A percentile compares a stretch with the other conserved stretches of the same genome.
phyloP scores from a whole-genome alignment of 495 filamentous ascomycete species.

The Amorphotheca resinae region DNA sequence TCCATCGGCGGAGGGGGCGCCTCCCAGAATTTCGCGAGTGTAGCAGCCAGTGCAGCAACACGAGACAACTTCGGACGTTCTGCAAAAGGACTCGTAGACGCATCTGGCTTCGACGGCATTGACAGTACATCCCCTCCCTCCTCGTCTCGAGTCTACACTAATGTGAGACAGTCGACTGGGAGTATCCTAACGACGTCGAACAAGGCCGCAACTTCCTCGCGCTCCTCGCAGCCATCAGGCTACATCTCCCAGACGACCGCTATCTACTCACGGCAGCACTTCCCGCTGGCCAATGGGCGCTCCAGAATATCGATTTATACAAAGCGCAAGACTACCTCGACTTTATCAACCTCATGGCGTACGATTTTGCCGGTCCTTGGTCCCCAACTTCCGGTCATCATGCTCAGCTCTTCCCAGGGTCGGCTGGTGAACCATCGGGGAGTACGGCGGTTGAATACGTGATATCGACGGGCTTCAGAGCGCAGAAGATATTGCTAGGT shows the following conservation, averaged over 20 bases:
- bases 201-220: conserved; percentile 65
- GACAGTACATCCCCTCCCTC: conserved; percentile 48
- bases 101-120: conserved; percentile 72
- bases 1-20: conserved; percentile 80
- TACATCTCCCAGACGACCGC: conserved; percentile 56
- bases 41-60: conserved; percentile 47
- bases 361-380: conserved; percentile 84
- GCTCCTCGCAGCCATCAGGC: conserved; percentile 55
- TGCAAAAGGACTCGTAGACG: conserved; percentile 57
- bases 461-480: conserved; percentile 50
- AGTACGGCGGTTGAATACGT: conserved; percentile 56
- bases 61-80: conserved; percentile 62
- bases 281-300: conserved; percentile 60
- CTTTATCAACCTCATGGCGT: conserved; percentile 72
- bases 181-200: conserved; percentile 57
- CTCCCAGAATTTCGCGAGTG: conserved; percentile 64
- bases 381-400: conserved; percentile 58
- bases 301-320: conserved; percentile 64
- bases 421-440: conserved; percentile 45
- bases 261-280: conserved; percentile 74
- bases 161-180: conserved; percentile 71
- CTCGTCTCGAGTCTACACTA: not conserved
- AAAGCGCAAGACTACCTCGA: conserved; percentile 56
- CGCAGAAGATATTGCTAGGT: conserved; percentile 65
- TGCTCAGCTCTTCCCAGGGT: conserved; percentile 59